Percentiles rank a stretch among this genome's conserved stretches.
Conservation (phyloP, 1,139 yeast genomes). For the Suhomyces anneliseae region DNA sequence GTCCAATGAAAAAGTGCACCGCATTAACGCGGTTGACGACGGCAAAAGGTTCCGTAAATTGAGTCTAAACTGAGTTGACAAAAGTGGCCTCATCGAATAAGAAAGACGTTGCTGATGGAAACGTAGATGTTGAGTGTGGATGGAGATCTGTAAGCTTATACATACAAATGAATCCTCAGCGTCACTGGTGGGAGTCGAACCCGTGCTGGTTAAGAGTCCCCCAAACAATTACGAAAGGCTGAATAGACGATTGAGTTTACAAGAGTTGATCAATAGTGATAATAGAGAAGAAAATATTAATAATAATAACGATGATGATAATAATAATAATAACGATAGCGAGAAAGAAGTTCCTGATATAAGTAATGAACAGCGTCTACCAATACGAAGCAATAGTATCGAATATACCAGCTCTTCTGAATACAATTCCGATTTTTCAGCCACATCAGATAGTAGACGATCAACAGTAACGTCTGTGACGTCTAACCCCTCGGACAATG, state of each 20-base stretch:
- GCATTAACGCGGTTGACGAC: conserved; percentile 6
- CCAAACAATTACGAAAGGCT: background rate
- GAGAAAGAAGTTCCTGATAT: background rate
- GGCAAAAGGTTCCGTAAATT: background rate
- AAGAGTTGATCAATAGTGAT: background rate
- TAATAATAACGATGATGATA: background rate
- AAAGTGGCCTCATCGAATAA: background rate
- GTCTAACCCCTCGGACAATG: conserved; percentile 3
- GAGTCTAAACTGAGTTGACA: background rate
- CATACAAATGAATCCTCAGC: conserved; percentile 2
- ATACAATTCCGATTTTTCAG: conserved; percentile 8
- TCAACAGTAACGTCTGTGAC: conserved; percentile 8
- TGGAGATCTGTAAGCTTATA: conserved; percentile 9
- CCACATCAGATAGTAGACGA: conserved; percentile 3
- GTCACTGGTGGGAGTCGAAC: conserved; percentile 7
- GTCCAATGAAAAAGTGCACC: conserved; percentile 10
- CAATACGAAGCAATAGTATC: background rate
- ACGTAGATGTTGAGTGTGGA: conserved; percentile 5
- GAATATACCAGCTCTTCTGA: conserved; percentile 1
- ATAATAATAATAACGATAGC: too few species aligned
- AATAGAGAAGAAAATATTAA: background rate
- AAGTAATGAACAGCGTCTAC: background rate
- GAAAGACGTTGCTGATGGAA: background rate
- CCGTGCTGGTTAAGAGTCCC: conserved; percentile 3
- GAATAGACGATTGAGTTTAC: background rate